Evolutionary conservation across 2,329 filamentous ascomycete genomes (phyloP).

Genomic region (Penicillium sp.): DNA sequence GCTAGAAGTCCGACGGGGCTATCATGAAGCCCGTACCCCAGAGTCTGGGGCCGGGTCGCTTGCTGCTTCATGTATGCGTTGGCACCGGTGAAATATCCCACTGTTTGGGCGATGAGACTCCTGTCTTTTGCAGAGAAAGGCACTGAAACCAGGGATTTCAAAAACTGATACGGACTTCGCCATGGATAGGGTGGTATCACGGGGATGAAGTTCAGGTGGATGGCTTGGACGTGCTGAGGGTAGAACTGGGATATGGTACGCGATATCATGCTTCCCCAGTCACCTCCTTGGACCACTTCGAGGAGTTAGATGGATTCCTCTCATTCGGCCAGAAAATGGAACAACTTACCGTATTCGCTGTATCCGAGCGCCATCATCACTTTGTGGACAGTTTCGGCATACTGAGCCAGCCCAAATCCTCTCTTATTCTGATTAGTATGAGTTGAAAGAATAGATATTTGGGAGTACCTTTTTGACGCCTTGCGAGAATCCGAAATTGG

Average conservation of each 20-base stretch:
- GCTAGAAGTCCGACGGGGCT: constrained; percentile 69
- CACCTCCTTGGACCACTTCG: constrained; percentile 60
- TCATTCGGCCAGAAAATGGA: background rate
- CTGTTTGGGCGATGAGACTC: constrained; percentile 22
- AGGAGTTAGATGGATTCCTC: constrained; percentile 2
- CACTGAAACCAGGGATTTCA: constrained; percentile 29
- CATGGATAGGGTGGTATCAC: constrained; percentile 52
- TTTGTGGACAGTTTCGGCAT: constrained; percentile 65
- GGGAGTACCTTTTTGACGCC: constrained; percentile 36
- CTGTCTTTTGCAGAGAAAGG: constrained; percentile 32
- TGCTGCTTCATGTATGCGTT: constrained; percentile 61
- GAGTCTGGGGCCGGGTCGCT: constrained; percentile 69
- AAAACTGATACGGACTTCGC: constrained; percentile 57
- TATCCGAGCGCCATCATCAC: constrained; percentile 71
- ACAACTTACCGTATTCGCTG: constrained; percentile 52
- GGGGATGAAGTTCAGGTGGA: constrained; percentile 62
- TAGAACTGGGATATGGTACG: constrained; percentile 62
- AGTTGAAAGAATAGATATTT: background rate
- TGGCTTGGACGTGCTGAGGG: constrained; percentile 58
- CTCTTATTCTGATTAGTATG: constrained; percentile 35
- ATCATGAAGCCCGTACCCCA: constrained; percentile 69
- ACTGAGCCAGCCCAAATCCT: constrained; percentile 61
- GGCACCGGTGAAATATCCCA: constrained; percentile 26
- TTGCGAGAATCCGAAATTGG: constrained; percentile 58
- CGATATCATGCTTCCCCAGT: constrained; percentile 69